Base-by-base conservation (phyloP, 2,329 filamentous ascomycete species). In the Apiospora rasikravindrae region DNA sequence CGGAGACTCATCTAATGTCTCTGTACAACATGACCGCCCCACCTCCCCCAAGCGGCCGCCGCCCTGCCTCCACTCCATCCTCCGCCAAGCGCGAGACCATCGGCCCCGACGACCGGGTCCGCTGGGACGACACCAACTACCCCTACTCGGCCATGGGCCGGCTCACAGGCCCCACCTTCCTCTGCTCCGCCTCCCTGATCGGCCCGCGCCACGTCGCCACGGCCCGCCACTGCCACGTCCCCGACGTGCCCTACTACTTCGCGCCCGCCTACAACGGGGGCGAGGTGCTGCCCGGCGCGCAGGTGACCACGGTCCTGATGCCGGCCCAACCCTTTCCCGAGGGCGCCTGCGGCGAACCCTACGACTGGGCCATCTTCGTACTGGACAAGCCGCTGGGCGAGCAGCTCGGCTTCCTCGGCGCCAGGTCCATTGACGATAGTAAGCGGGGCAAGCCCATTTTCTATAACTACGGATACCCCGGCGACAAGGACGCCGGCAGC, bases 391-490 rank as follows among this genome's bases (percentile, higher is more conserved):
- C 24, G 42, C 42, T 68, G 24, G 67, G 42, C 42, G 67, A 47
- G 42, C 24, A 8, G 14, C 24, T 19, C 8, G 67, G 67, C 4
- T 68, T 3, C 42, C 45, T 68, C 3, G 67, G 67, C 11, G 67
- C 67, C 29, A 14, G n/a, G 5, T 24, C 29, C 67, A 22, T 68
- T n/a, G 42, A 68, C 33, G 45, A n/a, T 10, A 19, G 8, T 6
- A 22, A 37, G 8, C 67, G 24, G 40, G 24, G 42, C 29, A 44
- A 33, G 37, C 49, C 49, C 2, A 45, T 72, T 8, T 72, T 70
- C 49, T 72, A 22, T 24, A 47, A 72, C 51, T 26, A 24, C 14
- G 71, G 71, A 26, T 72, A 72, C 71, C 71, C 71, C 5, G 71
- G 71, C 57, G 71, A 72, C 67, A 49, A 13, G 13, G 71, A 33